Evolutionary conservation across 345 rosid genomes (phyloP).

Genomic region (Lumnitzera littorea): DNA sequence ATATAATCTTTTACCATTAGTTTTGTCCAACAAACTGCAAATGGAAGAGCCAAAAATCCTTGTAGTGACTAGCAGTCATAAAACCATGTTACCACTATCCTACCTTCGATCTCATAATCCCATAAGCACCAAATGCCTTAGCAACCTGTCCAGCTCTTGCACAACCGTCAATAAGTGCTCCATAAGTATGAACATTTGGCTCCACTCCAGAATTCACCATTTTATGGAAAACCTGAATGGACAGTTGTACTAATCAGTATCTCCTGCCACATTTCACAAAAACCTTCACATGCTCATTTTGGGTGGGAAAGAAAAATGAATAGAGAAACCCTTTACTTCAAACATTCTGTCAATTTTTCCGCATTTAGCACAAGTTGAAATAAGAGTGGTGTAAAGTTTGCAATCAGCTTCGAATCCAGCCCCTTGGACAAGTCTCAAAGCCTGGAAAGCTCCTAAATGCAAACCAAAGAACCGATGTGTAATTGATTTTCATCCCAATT

Average conservation of each 20-base stretch:
- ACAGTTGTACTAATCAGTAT: not conserved
- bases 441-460: slow-evolving; percentile 65
- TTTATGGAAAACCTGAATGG: slow-evolving; percentile 74
- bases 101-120: slow-evolving; percentile 97
- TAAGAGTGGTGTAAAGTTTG: slow-evolving; percentile 87
- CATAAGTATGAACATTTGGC: slow-evolving; percentile 86
- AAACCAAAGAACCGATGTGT: slow-evolving; percentile 2
- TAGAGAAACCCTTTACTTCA: slow-evolving; percentile 37
- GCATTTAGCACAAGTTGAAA: slow-evolving; percentile 89
- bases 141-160: slow-evolving; percentile 92
- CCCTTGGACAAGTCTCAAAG: slow-evolving; percentile 56
- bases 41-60: too few species aligned
- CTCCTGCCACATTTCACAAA: too few species aligned
- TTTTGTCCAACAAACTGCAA: too few species aligned
- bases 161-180: slow-evolving; percentile 98
- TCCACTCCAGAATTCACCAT: slow-evolving; percentile 90
- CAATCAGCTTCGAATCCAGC: slow-evolving; percentile 69
- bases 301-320: not conserved
- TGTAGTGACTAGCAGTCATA: not conserved
- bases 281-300: not conserved
- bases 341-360: slow-evolving; percentile 97
- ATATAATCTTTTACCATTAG: too few species aligned
- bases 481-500: too few species aligned
- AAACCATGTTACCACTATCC: slow-evolving; percentile 1
- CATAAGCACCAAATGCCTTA: slow-evolving; percentile 98